Evolutionary conservation across 192 early-diverging fungal genomes (phyloP), one percentile per base, ranked within the genome.

Genomic region (Gryganskiella cystojenkinii): DNA sequence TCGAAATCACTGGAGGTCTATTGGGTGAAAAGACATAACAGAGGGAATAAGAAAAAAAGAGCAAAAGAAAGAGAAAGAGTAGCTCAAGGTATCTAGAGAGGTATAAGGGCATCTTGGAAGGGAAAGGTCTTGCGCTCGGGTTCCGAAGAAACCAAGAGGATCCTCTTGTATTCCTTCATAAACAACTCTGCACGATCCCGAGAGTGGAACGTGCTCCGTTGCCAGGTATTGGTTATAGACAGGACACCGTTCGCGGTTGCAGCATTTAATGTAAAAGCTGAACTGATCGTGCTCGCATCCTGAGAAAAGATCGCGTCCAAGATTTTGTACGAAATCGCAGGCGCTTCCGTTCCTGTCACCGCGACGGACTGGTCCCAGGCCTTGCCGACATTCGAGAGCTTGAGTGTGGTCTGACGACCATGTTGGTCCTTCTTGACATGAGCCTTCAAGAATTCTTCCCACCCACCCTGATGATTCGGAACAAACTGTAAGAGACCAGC

Each of bases 391-490:
- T 75, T 75, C 4, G 71, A 75, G 42, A 75, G 28, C 31, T 34
- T 55, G 7, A 75, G 33, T 22, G 71, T 61, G 8, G 58, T 31
- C 14, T 61, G 20, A 42, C 71, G 64, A 9, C 71, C 71, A 35
- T 67, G 58, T 24, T 75, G 71, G 19, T 66, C 57, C 56, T 75
- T 67, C 17, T 57, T 51, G 24, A 61, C 63, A 24, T 67, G 71
- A 1, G 14, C 44, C 22, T 37, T 3, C 3, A 66, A 14, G 11
- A 46, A 75, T 3, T 66, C 44, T 31, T 75, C 71, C 71, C 71
- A 75, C 4, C 57, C 71, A 1, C 58, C 64, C 2, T 31, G 9
- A 9, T 57, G 31, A 4, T 58, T 61, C 10, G 71, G 71, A 0
- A 75, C 43, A 20, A 61, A 75, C 2, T 34, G 34, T 3, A 75